These are phyloP conservation scores for Crithidia brevicula DNA, from an alignment of 208 protist species.

Conservation along the genomic window DNA sequence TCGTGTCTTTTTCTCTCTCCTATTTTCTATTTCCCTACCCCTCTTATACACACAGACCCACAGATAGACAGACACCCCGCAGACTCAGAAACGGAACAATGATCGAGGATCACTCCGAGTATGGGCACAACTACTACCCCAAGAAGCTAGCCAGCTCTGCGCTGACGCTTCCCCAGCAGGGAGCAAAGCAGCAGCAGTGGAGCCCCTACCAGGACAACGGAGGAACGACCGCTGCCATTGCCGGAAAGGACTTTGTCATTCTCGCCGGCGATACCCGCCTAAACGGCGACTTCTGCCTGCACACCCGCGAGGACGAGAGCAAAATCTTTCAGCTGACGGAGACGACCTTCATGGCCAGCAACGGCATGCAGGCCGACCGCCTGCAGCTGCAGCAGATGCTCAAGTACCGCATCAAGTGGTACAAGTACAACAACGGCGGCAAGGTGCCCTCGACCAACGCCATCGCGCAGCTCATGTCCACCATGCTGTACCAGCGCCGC, in stretches of 20 bases:
- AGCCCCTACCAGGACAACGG: slow-evolving; percentile 96
- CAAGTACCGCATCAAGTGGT: slow-evolving; percentile 92
- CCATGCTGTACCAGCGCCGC: slow-evolving; percentile 96
- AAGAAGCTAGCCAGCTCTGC: slow-evolving; percentile 77
- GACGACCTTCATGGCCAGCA: slow-evolving; percentile 92
- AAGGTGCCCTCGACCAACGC: slow-evolving; percentile 91
- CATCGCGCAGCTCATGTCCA: slow-evolving; percentile 97
- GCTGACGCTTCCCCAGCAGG: slow-evolving; percentile 72
- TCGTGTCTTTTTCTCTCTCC: no score
- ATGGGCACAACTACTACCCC: slow-evolving; percentile 71
- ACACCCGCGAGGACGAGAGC: slow-evolving; percentile 90
- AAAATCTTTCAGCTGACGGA: slow-evolving; percentile 96
- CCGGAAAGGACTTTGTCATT: slow-evolving; percentile 97
- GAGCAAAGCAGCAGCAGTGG: slow-evolving; percentile 79
- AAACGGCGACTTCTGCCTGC: slow-evolving; percentile 97
- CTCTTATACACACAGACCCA: background rate
- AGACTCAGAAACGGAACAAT: slow-evolving; percentile 29
- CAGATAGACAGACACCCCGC: background rate
- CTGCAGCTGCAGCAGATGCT: slow-evolving; percentile 97
- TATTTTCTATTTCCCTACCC: no score
- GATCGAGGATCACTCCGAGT: slow-evolving; percentile 86
- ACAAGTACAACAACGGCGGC: slow-evolving; percentile 94
- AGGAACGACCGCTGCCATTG: slow-evolving; percentile 96
- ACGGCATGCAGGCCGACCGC: slow-evolving; percentile 98
- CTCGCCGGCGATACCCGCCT: slow-evolving; percentile 98